Evolutionary conservation across 1,284 basidiomycete species (phyloP).

Genomic region (Ustilago cynodontis): DNA sequence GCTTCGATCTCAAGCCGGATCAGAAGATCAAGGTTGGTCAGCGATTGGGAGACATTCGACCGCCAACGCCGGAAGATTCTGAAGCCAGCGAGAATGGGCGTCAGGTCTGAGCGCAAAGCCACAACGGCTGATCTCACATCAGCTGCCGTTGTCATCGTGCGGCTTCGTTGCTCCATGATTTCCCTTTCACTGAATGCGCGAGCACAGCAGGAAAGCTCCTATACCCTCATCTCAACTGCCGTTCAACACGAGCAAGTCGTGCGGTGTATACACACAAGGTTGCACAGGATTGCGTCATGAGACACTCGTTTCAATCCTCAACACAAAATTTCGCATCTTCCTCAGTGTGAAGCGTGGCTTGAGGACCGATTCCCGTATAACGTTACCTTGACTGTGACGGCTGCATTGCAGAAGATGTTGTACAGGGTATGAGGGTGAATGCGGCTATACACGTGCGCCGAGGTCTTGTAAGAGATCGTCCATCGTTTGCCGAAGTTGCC

Average conservation of each 20-base stretch:
- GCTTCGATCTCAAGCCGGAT: conserved; percentile 83
- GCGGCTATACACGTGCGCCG: conserved; percentile 41
- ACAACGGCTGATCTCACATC: neutral
- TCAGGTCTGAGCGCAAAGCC: conserved; percentile 19
- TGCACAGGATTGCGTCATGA: neutral
- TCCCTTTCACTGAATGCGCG: no score
- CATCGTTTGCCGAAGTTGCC: conserved; percentile 48
- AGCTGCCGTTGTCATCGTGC: neutral
- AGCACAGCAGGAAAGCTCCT: neutral
- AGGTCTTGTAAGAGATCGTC: conserved; percentile 51
- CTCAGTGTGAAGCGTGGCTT: neutral
- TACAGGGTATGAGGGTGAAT: neutral
- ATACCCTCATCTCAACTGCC: conserved; percentile 29
- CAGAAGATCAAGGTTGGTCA: conserved; percentile 91
- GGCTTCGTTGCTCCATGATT: no score
- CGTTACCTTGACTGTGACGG: neutral
- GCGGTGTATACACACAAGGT: neutral
- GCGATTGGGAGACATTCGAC: conserved; percentile 71
- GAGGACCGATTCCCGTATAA: neutral
- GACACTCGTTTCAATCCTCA: neutral
- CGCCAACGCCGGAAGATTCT: conserved; percentile 10
- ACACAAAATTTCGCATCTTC: neutral
- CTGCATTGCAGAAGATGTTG: conserved; percentile 3
- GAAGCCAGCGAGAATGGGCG: conserved; percentile 29
- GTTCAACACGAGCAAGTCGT: conserved; percentile 31